Base-by-base conservation (phyloP, 1,284 basidiomycete species). In the Filobasidium uniguttulatum region DNA sequence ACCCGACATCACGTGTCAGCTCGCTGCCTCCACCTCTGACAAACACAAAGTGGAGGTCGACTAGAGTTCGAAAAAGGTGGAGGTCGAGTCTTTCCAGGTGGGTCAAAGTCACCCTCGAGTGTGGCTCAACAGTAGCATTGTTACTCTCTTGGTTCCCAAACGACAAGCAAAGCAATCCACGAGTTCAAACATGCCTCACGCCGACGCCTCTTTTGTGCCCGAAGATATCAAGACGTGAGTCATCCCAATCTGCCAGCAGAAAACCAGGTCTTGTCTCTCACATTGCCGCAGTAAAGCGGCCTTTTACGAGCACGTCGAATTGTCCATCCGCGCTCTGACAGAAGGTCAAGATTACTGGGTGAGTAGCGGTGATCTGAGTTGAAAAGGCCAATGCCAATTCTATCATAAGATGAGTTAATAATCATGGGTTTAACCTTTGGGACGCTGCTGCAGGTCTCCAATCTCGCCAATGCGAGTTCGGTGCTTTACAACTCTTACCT, bases 381-480 rank as follows among this genome's bases (percentile, higher is more conserved):
- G 15, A 14, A 35, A 29, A 10, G 10, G 10, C 15, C 14, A n/a
- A n/a, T n/a, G n/a, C n/a, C n/a, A n/a, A 12, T n/a, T 17, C 17
- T 7, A 1, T 26, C 7, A 15, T n/a, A 14, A 2, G 3, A 5
- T 26, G n/a, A 1, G 8, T 9, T 26, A 15, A 10, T 25, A 23
- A 4, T 14, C 8, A 41, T 12, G n/a, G 22, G 7, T 19, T 15
- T 7, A 5, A 25, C 20, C 41, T 10, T 1, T 15, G 14, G 28
- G 17, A 10, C 9, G 4, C 15, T 6, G 10, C 36, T 25, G 36
- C 54, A 88, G 85, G 75, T 89, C 23, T 79, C 85, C n/a, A 89
- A 88, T 64, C 75, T 89, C 25, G 78, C 86, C 38, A 90, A 89
- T 64, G 75, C 83, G 0, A 77, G 85, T 33, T 80, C 85, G 15